Percentiles rank a stretch among this genome's conserved stretches.
Evolutionary conservation across 1,284 basidiomycete genomes (phyloP).

Genomic region (Cutaneotrichosporon sp.): DNA sequence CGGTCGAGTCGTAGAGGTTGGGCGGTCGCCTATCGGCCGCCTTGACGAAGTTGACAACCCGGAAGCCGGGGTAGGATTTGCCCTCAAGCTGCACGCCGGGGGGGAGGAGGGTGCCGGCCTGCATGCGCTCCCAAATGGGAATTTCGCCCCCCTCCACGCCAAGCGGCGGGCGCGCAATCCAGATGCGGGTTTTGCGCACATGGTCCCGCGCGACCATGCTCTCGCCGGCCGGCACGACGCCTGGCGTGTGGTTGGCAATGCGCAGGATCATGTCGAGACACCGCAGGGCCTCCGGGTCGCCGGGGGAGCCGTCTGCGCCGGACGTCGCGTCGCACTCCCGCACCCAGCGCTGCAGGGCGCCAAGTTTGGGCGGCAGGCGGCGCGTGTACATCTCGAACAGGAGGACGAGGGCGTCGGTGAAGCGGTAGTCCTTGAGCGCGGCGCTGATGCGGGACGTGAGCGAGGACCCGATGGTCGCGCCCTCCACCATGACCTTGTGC

Average conservation of each 20-base stretch:
- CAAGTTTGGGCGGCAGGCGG: conserved; percentile 54
- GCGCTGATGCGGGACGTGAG: conserved; percentile 54
- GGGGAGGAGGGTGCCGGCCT: conserved; percentile 28
- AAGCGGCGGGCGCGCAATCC: conserved; percentile 30
- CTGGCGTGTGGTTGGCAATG: conserved; percentile 38
- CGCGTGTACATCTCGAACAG: conserved; percentile 57
- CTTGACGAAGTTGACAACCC: conserved; percentile 41
- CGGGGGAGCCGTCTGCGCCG: conserved; percentile 35
- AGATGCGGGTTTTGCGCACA: conserved; percentile 27
- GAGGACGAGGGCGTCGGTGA: conserved; percentile 53
- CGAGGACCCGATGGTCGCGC: conserved; percentile 43
- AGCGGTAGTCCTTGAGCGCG: conserved; percentile 51
- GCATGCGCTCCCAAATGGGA: conserved; percentile 40
- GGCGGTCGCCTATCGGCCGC: conserved; percentile 51
- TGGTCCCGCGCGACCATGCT: conserved; percentile 17
- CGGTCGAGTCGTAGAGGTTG: conserved; percentile 54
- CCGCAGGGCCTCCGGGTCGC: conserved; percentile 48
- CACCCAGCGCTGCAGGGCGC: conserved; percentile 57
- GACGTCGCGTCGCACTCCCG: conserved; percentile 56
- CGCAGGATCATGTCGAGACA: conserved; percentile 56
- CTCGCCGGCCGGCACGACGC: conserved; percentile 18
- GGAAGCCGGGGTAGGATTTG: conserved; percentile 31
- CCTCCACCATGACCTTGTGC: conserved; percentile 42
- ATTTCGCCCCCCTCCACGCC: conserved; percentile 26
- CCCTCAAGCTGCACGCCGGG: conserved; percentile 13